These are phyloP conservation scores for Rhododendron mucronatum DNA, from an alignment of 148 eudicot genomes.

Conservation along the genomic window DNA sequence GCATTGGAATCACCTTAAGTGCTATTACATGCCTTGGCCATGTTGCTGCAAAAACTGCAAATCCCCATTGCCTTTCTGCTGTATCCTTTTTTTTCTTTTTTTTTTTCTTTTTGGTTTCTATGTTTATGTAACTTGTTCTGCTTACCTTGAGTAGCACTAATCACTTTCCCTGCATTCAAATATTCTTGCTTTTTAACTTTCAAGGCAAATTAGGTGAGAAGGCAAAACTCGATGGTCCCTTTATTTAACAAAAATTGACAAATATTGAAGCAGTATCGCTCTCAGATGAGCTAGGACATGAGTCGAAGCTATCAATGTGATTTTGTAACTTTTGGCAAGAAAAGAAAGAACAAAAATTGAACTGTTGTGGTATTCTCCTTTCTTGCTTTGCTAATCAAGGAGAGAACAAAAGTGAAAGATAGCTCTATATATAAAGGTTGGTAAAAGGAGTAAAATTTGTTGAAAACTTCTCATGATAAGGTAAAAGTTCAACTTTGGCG, in stretches of 20 bases:
- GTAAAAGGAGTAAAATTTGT: not conserved
- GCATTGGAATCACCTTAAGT: constrained; percentile 31
- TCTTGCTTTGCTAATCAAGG: too few species aligned
- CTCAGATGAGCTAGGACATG: not conserved
- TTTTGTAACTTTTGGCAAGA: not conserved
- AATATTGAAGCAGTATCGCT: too few species aligned
- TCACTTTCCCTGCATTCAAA: not conserved
- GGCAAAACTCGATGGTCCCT: too few species aligned
- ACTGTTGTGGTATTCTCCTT: too few species aligned
- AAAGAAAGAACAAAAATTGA: too few species aligned
- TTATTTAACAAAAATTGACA: too few species aligned
- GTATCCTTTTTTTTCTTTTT: constrained; percentile 32
- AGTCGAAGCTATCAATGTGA: not conserved
- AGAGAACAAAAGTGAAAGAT: not conserved
- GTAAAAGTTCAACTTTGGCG: too few species aligned
- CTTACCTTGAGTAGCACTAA: not conserved
- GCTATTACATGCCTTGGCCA: constrained; percentile 43
- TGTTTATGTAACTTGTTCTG: not conserved
- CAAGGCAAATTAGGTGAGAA: not conserved
- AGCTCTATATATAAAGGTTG: not conserved
- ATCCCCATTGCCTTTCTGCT: constrained; percentile 27
- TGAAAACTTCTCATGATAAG: not conserved
- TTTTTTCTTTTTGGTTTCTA: not conserved
- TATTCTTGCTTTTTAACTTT: not conserved
- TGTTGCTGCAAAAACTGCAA: constrained; percentile 30